Evolutionary conservation across 2,329 filamentous ascomycete species (phyloP), one percentile per base, ranked within the genome.

Genomic region (Ophiosphaerella narmari): DNA sequence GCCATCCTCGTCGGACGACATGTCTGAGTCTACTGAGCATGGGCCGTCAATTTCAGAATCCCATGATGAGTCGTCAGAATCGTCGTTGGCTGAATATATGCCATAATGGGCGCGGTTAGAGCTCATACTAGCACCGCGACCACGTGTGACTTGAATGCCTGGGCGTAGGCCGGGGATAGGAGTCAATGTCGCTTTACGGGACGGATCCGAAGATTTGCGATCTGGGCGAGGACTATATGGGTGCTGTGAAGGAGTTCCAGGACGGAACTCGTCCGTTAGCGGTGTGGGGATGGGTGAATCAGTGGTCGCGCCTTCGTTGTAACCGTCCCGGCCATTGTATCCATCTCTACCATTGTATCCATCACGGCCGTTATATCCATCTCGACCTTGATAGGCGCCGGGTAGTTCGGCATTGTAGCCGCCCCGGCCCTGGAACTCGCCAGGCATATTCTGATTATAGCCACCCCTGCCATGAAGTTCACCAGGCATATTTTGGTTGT

Each of bases 31-130:
- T n/a, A 61, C 57, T 0, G 65, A 70, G 32, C 67, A 67, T 2
- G 71, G 70, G 3, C 62, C 70, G 39, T 74, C 73, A 29, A 75
- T 54, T 36, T 76, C 74, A 12, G 70, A 74, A 50, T 75, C 74
- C 74, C 74, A 76, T 31, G 66, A 70, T 7, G 68, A 64, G 16
- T 70, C 69, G 39, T 75, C 73, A 14, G 69, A 72, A 7, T 71
- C 50, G 11, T 70, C 65, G n/a, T 60, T 63, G 2, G 65, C 55
- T 7, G 65, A 62, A 36, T 62, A 63, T n/a, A 62, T 55, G 29
- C 68, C 65, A 8, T 67, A 54, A 13, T 64, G 66, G 3, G 70
- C 63, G n/a, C 59, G 62, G 45, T 66, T 62, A 2, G 70, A 72
- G 43, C 56, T 63, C 1, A 66, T 46, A 40, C 69, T 67, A 26